Conservation (phyloP, 2,329 filamentous ascomycete species). For the Hymenoscyphus linearis region DNA sequence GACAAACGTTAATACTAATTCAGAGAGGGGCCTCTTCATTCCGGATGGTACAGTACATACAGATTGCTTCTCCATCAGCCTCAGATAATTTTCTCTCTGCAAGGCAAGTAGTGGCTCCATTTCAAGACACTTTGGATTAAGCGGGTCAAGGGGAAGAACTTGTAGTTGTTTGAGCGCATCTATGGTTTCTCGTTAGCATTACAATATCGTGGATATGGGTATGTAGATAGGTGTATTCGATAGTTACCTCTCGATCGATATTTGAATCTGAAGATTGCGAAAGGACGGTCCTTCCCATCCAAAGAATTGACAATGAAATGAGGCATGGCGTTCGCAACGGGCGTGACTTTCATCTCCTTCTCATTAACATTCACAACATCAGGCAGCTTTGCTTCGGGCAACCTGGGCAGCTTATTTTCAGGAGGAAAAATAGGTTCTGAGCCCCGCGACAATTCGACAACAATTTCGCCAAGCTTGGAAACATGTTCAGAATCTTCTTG, state of each 20-base stretch:
- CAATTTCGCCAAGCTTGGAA: slow-evolving; percentile 10
- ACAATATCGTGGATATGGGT: too few relatives aligned
- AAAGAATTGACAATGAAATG: background rate
- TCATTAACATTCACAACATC: slow-evolving; percentile 9
- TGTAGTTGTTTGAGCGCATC: background rate
- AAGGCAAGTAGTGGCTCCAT: background rate
- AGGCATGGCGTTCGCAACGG: background rate
- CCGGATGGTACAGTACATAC: background rate
- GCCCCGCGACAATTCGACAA: slow-evolving; percentile 5
- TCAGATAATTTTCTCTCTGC: background rate
- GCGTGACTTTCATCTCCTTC: slow-evolving; percentile 14
- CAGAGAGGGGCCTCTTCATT: background rate
- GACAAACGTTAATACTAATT: background rate
- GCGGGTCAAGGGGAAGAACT: background rate
- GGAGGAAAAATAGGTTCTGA: background rate
- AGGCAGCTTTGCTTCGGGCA: background rate
- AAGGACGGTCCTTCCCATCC: slow-evolving; percentile 16
- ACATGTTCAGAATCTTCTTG: slow-evolving; percentile 9
- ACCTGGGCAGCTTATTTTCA: background rate
- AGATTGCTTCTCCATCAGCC: background rate
- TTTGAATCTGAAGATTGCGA: slow-evolving; percentile 23
- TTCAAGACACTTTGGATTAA: background rate
- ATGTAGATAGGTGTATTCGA: too few relatives aligned
- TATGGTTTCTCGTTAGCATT: background rate
- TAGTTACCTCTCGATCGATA: slow-evolving; percentile 23